Evolutionary conservation across 2,329 filamentous ascomycete species (phyloP).

Genomic region (Penicillium oxalicum): DNA sequence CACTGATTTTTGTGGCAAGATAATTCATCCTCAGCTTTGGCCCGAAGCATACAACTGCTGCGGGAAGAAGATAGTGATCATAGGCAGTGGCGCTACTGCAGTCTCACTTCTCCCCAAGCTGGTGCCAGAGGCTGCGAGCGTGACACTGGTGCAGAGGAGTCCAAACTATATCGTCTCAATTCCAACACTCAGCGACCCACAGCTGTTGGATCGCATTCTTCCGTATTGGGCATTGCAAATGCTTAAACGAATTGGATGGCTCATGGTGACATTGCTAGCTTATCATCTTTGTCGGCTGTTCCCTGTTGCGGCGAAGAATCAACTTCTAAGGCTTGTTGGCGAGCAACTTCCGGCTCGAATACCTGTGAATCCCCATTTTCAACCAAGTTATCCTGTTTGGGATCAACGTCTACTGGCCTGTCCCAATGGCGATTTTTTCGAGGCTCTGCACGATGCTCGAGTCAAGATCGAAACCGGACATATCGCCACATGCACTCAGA

Average conservation of each 20-base stretch:
- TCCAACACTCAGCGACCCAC: neutral
- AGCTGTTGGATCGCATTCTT: neutral
- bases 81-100: slow-evolving; percentile 2
- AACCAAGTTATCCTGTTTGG: neutral
- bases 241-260: neutral
- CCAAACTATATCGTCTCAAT: neutral
- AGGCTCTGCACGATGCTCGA: neutral
- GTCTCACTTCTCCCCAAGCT: slow-evolving; percentile 1
- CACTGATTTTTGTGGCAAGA: neutral
- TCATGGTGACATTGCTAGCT: neutral
- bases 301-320: neutral
- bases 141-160: slow-evolving; percentile 3
- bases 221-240: neutral
- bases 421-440: neutral
- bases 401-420: neutral
- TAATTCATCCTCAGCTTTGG: slow-evolving; percentile 3
- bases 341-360: neutral
- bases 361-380: neutral
- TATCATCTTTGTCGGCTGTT: neutral
- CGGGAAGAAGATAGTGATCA: neutral
- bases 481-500: neutral
- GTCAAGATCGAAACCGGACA: neutral
- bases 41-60: neutral
- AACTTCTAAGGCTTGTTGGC: neutral
- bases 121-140: neutral